phyloP scores from a whole-genome alignment of 2,329 filamentous ascomycete genomes.

The Arthrobotrys sinensis region DNA sequence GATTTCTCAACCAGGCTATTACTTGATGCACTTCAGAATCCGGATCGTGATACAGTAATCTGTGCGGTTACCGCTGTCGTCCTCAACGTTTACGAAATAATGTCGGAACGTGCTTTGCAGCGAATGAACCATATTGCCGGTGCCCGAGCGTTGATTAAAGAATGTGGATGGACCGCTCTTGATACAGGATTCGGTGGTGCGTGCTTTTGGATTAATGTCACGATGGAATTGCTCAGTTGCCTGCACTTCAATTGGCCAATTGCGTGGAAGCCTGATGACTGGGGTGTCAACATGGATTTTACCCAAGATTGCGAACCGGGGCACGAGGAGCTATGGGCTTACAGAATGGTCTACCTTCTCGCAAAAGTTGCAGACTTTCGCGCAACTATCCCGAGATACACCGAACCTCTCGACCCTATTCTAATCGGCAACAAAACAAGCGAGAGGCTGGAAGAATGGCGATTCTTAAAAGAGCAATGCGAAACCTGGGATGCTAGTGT shows the following conservation, averaged over 20 bases:
- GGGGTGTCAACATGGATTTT: slow-evolving; percentile 87
- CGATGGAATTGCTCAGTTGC: slow-evolving; percentile 90
- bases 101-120: slow-evolving; percentile 83
- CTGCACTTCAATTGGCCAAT: slow-evolving; percentile 88
- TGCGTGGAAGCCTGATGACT: slow-evolving; percentile 90
- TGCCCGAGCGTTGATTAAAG: slow-evolving; percentile 86
- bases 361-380: slow-evolving; percentile 90
- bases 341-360: slow-evolving; percentile 88
- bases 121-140: slow-evolving; percentile 93
- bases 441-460: slow-evolving; percentile 78
- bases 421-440: slow-evolving; percentile 67
- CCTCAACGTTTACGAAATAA: slow-evolving; percentile 92
- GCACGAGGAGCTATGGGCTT: slow-evolving; percentile 86
- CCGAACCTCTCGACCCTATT: slow-evolving; percentile 65
- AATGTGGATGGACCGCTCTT: slow-evolving; percentile 88
- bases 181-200: slow-evolving; percentile 84
- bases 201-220: slow-evolving; percentile 95
- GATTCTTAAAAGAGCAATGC: slow-evolving; percentile 82
- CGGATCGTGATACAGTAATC: slow-evolving; percentile 84
- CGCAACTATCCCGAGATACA: slow-evolving; percentile 71
- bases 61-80: slow-evolving; percentile 90
- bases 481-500: slow-evolving; percentile 85
- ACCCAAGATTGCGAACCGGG: slow-evolving; percentile 71
- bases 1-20: slow-evolving; percentile 86
- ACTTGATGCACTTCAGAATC: slow-evolving; percentile 83